A percentile compares a stretch with the other conserved stretches of the same genome.
Evolutionary conservation across 2,329 filamentous ascomycete species (phyloP).

Genomic region (Botrytis fragariae): DNA sequence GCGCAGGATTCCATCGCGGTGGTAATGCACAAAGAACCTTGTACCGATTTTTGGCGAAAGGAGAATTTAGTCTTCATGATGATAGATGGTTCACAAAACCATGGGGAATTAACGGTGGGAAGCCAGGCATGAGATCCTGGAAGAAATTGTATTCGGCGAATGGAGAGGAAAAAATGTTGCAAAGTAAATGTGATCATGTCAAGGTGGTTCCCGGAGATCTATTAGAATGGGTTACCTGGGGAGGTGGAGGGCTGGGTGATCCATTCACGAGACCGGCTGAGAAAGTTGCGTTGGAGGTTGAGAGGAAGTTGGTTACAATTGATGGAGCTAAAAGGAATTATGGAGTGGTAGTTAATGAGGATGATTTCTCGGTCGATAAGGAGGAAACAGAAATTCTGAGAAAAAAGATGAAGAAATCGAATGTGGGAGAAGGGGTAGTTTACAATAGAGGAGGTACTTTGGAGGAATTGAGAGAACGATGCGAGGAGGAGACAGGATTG

Average conservation of each 20-base stretch:
- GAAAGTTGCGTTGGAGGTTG: conserved; percentile 13
- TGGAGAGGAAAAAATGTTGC: not conserved
- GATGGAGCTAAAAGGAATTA: conserved; percentile 1
- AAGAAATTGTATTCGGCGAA: not conserved
- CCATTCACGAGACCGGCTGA: conserved; percentile 8
- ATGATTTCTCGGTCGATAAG: conserved; percentile 2
- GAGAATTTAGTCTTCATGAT: conserved; percentile 16
- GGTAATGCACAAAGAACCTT: conserved; percentile 12
- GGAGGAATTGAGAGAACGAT: conserved; percentile 1
- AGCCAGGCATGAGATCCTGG: conserved; percentile 7
- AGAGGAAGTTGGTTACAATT: conserved; percentile 5
- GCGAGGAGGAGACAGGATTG: conserved; percentile 8
- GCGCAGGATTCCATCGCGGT: conserved; percentile 8
- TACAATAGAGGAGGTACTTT: conserved; percentile 12
- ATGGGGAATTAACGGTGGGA: conserved; percentile 9
- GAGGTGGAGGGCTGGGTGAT: conserved; percentile 7
- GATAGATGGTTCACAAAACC: conserved; percentile 17
- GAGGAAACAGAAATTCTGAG: not conserved
- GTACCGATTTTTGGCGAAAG: conserved; percentile 7
- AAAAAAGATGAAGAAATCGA: not conserved
- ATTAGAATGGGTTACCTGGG: conserved; percentile 18
- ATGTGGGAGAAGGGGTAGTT: not conserved
- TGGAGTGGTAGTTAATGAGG: conserved; percentile 4
- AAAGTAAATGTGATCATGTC: conserved; percentile 16
- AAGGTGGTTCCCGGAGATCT: conserved; percentile 8